Conservation (phyloP, 768 basidiomycete species). For the Mycena rebaudengoi region DNA sequence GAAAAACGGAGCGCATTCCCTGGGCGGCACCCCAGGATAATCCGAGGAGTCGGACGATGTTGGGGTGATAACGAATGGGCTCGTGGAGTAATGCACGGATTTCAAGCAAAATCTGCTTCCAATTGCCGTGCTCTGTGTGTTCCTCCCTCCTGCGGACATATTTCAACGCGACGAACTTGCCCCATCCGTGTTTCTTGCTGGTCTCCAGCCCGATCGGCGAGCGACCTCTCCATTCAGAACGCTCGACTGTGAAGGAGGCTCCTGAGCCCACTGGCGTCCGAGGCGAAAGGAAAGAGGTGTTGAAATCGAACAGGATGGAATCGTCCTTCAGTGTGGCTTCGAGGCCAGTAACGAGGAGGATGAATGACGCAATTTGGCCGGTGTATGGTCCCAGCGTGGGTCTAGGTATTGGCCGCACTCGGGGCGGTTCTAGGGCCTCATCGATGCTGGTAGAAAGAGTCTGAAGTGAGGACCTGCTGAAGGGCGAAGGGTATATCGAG, state of each 20-base stretch:
- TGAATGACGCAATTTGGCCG: constrained; percentile 14
- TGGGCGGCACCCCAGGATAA: constrained; percentile 7
- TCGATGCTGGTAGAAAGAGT: too few species aligned
- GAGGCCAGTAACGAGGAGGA: constrained; percentile 7
- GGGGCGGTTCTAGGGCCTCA: too few species aligned
- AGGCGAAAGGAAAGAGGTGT: background rate
- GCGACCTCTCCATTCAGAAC: background rate
- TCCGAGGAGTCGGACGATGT: constrained; percentile 19
- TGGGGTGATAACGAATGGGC: constrained; percentile 21
- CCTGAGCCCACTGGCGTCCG: background rate
- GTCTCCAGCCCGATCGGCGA: background rate
- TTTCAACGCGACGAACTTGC: constrained; percentile 9
- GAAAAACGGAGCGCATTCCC: constrained; percentile 4
- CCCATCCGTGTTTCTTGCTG: constrained; percentile 2
- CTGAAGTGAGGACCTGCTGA: too few species aligned
- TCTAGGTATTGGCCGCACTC: too few species aligned
- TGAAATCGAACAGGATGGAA: constrained; percentile 1
- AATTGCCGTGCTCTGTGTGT: background rate
- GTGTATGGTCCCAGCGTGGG: too few species aligned
- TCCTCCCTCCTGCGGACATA: background rate
- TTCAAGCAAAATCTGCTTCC: constrained; percentile 20
- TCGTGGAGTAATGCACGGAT: constrained; percentile 14
- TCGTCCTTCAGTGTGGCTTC: constrained; percentile 7
- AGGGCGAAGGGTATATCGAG: too few species aligned
- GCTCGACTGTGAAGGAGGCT: background rate